These are phyloP conservation scores for Purpureocillium lavendulum DNA, from an alignment of 2,329 filamentous ascomycete genomes.

Conservation along the genomic window DNA sequence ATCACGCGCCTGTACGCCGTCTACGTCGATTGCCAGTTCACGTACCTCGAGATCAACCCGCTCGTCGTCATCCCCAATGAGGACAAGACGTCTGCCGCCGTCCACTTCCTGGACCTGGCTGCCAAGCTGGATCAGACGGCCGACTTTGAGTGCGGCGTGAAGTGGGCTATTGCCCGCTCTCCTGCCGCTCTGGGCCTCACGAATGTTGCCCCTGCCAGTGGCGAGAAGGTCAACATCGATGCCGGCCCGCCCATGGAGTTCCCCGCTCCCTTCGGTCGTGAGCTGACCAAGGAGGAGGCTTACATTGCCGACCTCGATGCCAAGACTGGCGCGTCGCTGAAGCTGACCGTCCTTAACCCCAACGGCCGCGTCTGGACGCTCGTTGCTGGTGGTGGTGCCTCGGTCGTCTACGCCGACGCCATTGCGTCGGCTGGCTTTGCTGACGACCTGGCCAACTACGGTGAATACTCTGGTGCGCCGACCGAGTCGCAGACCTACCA, in stretches of 20 bases:
- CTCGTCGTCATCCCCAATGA: slow-evolving; percentile 95
- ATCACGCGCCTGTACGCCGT: slow-evolving; percentile 97
- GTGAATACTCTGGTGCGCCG: slow-evolving; percentile 97
- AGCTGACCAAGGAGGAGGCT: slow-evolving; percentile 96
- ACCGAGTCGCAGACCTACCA: slow-evolving; percentile 99
- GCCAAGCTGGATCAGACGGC: slow-evolving; percentile 99
- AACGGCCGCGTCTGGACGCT: slow-evolving; percentile 94
- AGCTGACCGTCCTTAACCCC: slow-evolving; percentile 91
- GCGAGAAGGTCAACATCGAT: slow-evolving; percentile 81
- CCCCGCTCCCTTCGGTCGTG: slow-evolving; percentile 96
- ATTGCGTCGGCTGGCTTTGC: slow-evolving; percentile 95
- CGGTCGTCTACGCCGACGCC: slow-evolving; percentile 96
- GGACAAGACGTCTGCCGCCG: slow-evolving; percentile 82
- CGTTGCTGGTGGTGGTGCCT: slow-evolving; percentile 98
- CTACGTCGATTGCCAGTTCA: slow-evolving; percentile 99
- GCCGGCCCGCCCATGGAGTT: slow-evolving; percentile 98
- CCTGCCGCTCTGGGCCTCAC: slow-evolving; percentile 81
- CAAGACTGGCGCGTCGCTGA: slow-evolving; percentile 98
- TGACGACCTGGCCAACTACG: slow-evolving; percentile 96
- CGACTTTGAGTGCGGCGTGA: slow-evolving; percentile 97
- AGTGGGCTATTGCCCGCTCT: slow-evolving; percentile 95
- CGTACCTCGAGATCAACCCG: slow-evolving; percentile 99
- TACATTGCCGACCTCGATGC: slow-evolving; percentile 98
- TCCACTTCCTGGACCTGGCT: slow-evolving; percentile 96
- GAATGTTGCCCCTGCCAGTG: slow-evolving; percentile 50